Evolutionary conservation across 768 basidiomycete genomes (phyloP).

Genomic region (Mrakia frigida): DNA sequence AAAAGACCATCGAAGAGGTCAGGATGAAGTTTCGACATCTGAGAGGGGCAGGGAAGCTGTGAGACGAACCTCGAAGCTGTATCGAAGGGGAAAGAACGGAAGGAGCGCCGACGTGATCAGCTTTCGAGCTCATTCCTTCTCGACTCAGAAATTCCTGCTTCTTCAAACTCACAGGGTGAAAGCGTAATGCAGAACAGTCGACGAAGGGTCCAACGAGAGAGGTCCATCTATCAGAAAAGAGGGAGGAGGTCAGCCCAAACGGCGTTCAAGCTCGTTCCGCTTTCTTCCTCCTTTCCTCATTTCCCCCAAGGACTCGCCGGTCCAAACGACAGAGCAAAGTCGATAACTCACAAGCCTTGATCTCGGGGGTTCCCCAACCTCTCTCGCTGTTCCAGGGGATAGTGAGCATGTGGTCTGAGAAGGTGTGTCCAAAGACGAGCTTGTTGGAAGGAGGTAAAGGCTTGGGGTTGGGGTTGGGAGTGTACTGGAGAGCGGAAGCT

Average conservation of each 20-base stretch:
- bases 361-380: conserved; percentile 80
- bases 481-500: conserved; percentile 39
- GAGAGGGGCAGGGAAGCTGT: background rate
- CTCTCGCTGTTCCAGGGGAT: conserved; percentile 63
- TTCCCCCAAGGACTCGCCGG: background rate
- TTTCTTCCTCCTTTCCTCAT: background rate
- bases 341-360: conserved; percentile 77
- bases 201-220: conserved; percentile 67
- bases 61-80: conserved; percentile 48
- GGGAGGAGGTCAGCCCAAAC: conserved; percentile 5
- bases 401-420: conserved; percentile 83
- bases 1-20: background rate
- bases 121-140: background rate
- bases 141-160: background rate
- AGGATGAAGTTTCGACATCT: background rate
- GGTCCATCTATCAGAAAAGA: conserved; percentile 56
- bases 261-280: background rate
- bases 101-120: background rate
- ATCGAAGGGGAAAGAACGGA: background rate
- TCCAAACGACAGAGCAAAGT: too few relatives aligned
- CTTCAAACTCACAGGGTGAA: conserved; percentile 58
- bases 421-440: conserved; percentile 78
- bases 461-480: conserved; percentile 51
- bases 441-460: conserved; percentile 59
- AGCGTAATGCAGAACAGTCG: conserved; percentile 86